Evolutionary conservation across 352 stramenopile species (phyloP).

Genomic region (Phytopythium aichiense): DNA sequence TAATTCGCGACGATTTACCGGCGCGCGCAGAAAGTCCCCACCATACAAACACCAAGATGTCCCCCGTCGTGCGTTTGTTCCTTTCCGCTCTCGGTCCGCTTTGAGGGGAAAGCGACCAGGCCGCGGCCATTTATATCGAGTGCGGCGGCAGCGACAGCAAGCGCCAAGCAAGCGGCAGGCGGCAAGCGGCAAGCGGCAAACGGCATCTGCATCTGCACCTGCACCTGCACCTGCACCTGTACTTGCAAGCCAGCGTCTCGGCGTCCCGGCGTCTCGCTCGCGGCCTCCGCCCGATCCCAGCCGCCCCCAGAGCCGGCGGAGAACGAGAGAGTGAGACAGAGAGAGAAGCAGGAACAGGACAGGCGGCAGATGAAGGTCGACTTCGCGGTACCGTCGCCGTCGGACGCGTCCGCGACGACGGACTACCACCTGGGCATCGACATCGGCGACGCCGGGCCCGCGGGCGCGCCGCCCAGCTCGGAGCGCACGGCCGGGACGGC

Average conservation of each 20-base stretch:
- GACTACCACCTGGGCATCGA: conserved; percentile 69
- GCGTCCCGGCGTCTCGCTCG: too few relatives aligned
- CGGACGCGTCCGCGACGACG: conserved; percentile 26
- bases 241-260: too few relatives aligned
- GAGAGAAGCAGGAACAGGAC: background rate
- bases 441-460: conserved; percentile 12
- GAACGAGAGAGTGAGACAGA: too few relatives aligned
- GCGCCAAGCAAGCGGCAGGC: background rate
- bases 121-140: conserved; percentile 2
- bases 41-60: background rate
- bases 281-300: too few relatives aligned
- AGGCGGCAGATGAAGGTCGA: conserved; percentile 48
- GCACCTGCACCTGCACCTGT: too few relatives aligned
- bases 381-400: conserved; percentile 69
- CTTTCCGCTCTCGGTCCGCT: background rate
- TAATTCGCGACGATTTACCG: too few relatives aligned
- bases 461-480: background rate
- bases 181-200: too few relatives aligned
- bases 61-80: background rate
- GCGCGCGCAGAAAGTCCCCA: background rate
- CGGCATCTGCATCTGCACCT: too few relatives aligned
- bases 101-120: background rate
- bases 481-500: background rate
- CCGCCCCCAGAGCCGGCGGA: too few relatives aligned
- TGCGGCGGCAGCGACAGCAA: background rate